phyloP scores from a whole-genome alignment of 768 basidiomycete genomes.

The Boletus barrowsii region DNA sequence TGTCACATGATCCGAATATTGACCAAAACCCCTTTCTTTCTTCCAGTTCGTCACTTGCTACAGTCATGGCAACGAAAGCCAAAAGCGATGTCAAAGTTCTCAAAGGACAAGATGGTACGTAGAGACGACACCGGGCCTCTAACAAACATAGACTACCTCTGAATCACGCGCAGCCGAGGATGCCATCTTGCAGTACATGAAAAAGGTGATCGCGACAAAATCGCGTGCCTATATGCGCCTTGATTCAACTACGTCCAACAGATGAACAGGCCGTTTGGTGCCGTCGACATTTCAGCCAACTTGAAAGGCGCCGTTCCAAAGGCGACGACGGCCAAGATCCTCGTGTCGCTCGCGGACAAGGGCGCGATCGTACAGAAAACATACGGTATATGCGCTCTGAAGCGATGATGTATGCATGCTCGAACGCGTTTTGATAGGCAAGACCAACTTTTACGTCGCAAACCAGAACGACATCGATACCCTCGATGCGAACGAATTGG shows the following conservation, averaged over 20 bases:
- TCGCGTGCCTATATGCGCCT: slow-evolving; percentile 4
- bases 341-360: slow-evolving; percentile 79
- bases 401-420: not conserved
- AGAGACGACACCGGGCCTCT: not conserved
- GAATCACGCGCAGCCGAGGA: slow-evolving; percentile 55
- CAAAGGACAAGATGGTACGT: slow-evolving; percentile 71
- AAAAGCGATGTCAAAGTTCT: slow-evolving; percentile 58
- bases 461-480: slow-evolving; percentile 73
- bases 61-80: slow-evolving; percentile 42
- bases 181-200: slow-evolving; percentile 74
- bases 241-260: slow-evolving; percentile 27
- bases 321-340: slow-evolving; percentile 78
- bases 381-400: slow-evolving; percentile 54
- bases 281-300: slow-evolving; percentile 89
- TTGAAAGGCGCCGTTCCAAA: slow-evolving; percentile 88
- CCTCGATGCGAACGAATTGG: slow-evolving; percentile 59
- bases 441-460: slow-evolving; percentile 83
- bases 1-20: too few relatives aligned
- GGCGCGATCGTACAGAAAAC: slow-evolving; percentile 78
- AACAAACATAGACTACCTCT: not conserved
- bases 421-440: slow-evolving; percentile 44
- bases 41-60: too few relatives aligned
- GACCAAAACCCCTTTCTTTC: too few relatives aligned
- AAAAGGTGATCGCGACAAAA: slow-evolving; percentile 42
- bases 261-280: slow-evolving; percentile 95